Evolutionary conservation across 2,329 filamentous ascomycete species (phyloP).

Genomic region (Cladosporium sp.): DNA sequence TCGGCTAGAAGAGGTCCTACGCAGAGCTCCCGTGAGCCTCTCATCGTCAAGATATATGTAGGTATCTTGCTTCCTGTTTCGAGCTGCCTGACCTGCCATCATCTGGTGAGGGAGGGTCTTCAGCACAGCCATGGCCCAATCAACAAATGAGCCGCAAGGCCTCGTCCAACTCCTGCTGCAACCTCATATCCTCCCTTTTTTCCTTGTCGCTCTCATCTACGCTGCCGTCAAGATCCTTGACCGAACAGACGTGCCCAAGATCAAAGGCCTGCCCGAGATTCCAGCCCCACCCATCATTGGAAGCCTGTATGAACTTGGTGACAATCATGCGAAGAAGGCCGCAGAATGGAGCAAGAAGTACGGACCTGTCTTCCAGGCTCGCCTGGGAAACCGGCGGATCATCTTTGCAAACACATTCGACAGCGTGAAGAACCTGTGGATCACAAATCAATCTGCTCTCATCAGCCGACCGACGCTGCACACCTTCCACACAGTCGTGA

Average conservation of each 20-base stretch:
- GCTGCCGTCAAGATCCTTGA: conserved; percentile 38
- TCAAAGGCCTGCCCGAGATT: conserved; percentile 43
- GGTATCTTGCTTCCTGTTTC: not conserved
- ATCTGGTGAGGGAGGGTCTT: not conserved
- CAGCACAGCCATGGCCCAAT: conserved; percentile 19
- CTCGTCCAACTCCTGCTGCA: conserved; percentile 27
- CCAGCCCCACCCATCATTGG: conserved; percentile 44
- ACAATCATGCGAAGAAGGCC: conserved; percentile 41
- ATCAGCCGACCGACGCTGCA: conserved; percentile 73
- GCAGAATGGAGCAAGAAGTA: conserved; percentile 43
- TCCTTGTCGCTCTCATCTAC: conserved; percentile 35
- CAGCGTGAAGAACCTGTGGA: conserved; percentile 67
- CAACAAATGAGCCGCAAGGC: conserved; percentile 20
- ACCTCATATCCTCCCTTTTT: conserved; percentile 37
- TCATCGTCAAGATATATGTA: not conserved
- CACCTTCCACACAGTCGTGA: conserved; percentile 75
- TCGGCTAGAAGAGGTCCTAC: not conserved
- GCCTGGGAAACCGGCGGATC: conserved; percentile 63
- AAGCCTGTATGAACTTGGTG: conserved; percentile 41
- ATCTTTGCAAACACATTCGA: conserved; percentile 75
- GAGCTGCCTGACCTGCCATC: not conserved
- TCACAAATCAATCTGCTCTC: conserved; percentile 69
- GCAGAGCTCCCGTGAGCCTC: not conserved
- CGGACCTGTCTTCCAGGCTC: conserved; percentile 45
- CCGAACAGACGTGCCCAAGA: conserved; percentile 42